Base-by-base conservation (phyloP, 1,284 basidiomycete genomes). In the Tetrapyrgos nigripes region DNA sequence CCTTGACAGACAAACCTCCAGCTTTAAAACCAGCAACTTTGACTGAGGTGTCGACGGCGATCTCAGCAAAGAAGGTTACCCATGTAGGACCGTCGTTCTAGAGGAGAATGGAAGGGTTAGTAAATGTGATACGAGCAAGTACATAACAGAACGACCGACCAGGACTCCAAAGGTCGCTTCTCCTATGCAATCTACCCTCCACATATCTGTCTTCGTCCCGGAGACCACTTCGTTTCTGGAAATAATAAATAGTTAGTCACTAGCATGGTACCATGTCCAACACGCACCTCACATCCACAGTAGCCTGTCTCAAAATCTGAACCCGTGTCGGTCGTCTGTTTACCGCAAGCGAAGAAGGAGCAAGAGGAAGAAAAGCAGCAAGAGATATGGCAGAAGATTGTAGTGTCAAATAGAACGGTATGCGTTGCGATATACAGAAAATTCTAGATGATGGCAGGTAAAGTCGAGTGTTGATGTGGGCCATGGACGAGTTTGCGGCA, bases 381-480 rank as follows among this genome's bases (percentile, higher is more conserved):
- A 91, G 74, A 11, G 85, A 83, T 46, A 77, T 70, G 0, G 80
- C 74, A 8, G 82, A 79, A 13, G 85, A 86, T 28, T 80, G 75
- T 59, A 89, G 80, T 13, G 79, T 78, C 40, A 91, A 62, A 70
- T 89, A 81, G 70, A 89, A 91, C 0, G 89, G 88, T 26, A 91
- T 89, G 23, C 80, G 68, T 61, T 85, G 76, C 3, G 74, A 73
- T 62, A 87, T 73, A 66, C 79, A 83, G 70, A 87, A 88, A 50
- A 84, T 80, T 57, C 84, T 79, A 13, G 83, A 82, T 2, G 80
- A 69, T 10, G 88, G 85, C 14, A 87, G 67, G 64, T 86, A 86
- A 19, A 85, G 66, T 76, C 74, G 76, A 1, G 71, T 63, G 11
- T 52, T 62, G 52, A 91, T 81, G 55, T 84, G 75, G 48, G 80